Percentiles rank a stretch among this genome's conserved stretches.
phyloP scores from a whole-genome alignment of 352 stramenopile species.

The Globisporangium alternatum region DNA sequence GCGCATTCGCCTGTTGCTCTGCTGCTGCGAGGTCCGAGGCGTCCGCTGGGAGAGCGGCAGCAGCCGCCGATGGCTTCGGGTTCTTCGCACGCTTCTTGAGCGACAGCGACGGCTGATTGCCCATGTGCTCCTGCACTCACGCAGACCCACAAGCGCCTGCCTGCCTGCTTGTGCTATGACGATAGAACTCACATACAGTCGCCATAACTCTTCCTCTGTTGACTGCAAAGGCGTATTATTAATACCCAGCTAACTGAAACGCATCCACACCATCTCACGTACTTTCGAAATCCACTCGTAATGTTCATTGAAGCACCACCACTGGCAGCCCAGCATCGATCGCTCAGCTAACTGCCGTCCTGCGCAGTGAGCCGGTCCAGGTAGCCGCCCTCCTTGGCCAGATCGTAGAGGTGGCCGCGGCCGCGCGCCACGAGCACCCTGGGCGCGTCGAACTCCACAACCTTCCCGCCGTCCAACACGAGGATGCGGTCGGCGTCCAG shows the following conservation, averaged over 20 bases:
- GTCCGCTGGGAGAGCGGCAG: neutral
- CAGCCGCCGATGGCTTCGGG: neutral
- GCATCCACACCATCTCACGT: conserved; percentile 26
- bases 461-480: conserved; percentile 91
- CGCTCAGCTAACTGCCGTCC: neutral
- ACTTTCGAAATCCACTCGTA: no score
- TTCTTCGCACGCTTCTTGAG: conserved; percentile 6
- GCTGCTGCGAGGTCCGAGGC: neutral
- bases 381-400: conserved; percentile 39
- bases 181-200: no score
- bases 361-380: conserved; percentile 25
- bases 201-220: neutral
- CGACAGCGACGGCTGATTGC: conserved; percentile 11
- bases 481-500: conserved; percentile 96
- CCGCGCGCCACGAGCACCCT: conserved; percentile 46
- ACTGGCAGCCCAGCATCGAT: no score
- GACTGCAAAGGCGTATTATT: neutral
- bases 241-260: neutral
- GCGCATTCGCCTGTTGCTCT: neutral
- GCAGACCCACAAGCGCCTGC: neutral
- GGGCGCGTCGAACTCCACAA: conserved; percentile 86
- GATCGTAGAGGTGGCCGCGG: conserved; percentile 36
- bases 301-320: neutral
- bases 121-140: conserved; percentile 7
- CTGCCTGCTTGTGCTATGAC: neutral